Base-by-base conservation (phyloP, 257 asterid genomes). In the Salvia rosmarinus region DNA sequence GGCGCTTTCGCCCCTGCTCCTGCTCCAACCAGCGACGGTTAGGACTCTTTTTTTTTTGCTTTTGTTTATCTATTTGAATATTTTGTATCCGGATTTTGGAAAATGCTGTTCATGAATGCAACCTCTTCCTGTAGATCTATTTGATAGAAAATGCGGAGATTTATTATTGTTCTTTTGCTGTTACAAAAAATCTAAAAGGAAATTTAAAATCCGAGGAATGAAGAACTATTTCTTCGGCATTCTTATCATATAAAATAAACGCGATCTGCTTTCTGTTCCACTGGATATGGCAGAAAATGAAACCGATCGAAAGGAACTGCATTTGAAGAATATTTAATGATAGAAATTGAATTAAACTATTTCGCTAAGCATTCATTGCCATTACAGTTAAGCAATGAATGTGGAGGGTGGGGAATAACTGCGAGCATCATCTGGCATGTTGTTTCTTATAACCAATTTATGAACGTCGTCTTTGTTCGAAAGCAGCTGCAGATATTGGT, bases 1-100 rank as follows among this genome's bases (percentile, higher is more conserved):
- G 78, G 71, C 32, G 71, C 71, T 70, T 78, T 72, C 19, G 90
- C 91, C 70, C 94, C 94, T 4, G 86, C 90, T 37, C 94, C 94
- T 13, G 82, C 91, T 23, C 94, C 96, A 2, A 60, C 90, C 1
- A 86, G 88, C 59, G 92, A 90, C 73, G 96, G 97, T 90, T 6
- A 37, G 78, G 59, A 61, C 64, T 50, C 5, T n/a, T 13, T 25
- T 16, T 2, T 28, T 51, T 6, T 4, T 7, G 4, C 35, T 9
- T 21, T 12, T 32, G 37, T 32, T 3, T 39, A 39, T 39, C 3
- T 1, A 39, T 1, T 30, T 14, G 12, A 9, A 3, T 4, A 0
- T 46, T 47, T 47, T 2, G 5, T 11, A 2, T 23, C 59, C 2
- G 2, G 6, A 34, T 37, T 40, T 64, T 65, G 44, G 12, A 10